Conservation (phyloP, 2,329 filamentous ascomycete species). For the Penicillium sp. region DNA sequence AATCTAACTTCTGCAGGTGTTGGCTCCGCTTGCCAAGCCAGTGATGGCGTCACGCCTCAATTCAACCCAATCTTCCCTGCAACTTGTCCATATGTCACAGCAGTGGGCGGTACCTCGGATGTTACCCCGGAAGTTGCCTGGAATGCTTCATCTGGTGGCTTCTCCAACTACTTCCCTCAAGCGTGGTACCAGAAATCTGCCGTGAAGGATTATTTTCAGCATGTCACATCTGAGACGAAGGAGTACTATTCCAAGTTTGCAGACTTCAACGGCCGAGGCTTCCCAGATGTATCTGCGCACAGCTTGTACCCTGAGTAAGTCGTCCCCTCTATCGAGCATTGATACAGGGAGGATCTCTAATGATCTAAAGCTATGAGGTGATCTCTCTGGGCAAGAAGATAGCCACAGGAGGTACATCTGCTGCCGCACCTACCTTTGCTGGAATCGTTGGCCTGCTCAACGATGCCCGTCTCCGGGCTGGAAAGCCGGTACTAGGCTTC, state of each 20-base stretch:
- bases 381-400: constrained; percentile 11
- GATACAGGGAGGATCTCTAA: constrained; percentile 22
- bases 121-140: constrained; percentile 51
- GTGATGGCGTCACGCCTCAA: constrained; percentile 58
- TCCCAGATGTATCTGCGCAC: constrained; percentile 62
- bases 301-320: constrained; percentile 50
- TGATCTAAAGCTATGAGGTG: constrained; percentile 12
- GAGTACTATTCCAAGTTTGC: constrained; percentile 47
- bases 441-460: constrained; percentile 61
- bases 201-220: constrained; percentile 48
- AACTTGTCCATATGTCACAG: constrained; percentile 68
- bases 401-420: constrained; percentile 28
- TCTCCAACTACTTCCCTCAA: constrained; percentile 53
- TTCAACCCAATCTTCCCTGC: constrained; percentile 66
- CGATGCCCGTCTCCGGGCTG: constrained; percentile 55
- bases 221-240: constrained; percentile 41
- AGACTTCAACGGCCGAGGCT: constrained; percentile 53
- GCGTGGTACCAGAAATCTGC: constrained; percentile 51
- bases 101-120: constrained; percentile 62
- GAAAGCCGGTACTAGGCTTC: constrained; percentile 55
- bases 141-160: constrained; percentile 50
- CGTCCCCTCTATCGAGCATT: constrained; percentile 36
- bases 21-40: constrained; percentile 57
- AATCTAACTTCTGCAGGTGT: constrained; percentile 45
- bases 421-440: constrained; percentile 58